Evolutionary conservation across 2,329 filamentous ascomycete genomes (phyloP).

Genomic region (Fusarium lateritium): DNA sequence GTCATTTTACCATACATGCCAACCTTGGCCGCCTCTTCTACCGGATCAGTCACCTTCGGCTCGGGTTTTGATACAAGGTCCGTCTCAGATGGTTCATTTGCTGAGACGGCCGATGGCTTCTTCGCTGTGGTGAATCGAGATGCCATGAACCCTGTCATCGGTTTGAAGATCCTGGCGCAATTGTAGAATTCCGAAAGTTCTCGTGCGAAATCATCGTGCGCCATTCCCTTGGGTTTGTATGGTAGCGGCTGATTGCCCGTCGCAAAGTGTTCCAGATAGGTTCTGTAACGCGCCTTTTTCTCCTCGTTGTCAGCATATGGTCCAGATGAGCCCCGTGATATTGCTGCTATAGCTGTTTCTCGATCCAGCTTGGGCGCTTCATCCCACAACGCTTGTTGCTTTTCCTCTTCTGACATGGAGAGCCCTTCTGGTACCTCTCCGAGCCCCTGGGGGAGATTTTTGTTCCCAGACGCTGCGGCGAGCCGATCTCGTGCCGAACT

Average conservation of each 20-base stretch:
- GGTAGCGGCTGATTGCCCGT: constrained; percentile 65
- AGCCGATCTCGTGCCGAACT: constrained; percentile 83
- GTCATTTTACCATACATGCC: constrained; percentile 97
- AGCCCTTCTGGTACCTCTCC: constrained; percentile 80
- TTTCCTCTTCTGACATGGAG: constrained; percentile 74
- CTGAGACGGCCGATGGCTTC: constrained; percentile 55
- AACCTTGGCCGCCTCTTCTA: constrained; percentile 87
- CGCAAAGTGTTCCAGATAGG: constrained; percentile 84
- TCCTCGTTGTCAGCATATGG: constrained; percentile 87
- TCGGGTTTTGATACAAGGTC: constrained; percentile 53
- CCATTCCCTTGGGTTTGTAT: constrained; percentile 58
- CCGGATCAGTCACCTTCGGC: constrained; percentile 71
- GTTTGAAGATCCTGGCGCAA: constrained; percentile 83
- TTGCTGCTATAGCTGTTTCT: constrained; percentile 76
- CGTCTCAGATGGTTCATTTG: constrained; percentile 22
- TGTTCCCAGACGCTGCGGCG: constrained; percentile 80
- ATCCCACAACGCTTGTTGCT: constrained; percentile 69
- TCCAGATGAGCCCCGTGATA: constrained; percentile 74
- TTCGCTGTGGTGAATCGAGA: constrained; percentile 87
- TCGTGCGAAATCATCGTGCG: constrained; percentile 81
- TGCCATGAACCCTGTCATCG: constrained; percentile 93
- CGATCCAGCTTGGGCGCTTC: constrained; percentile 76
- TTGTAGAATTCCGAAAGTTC: constrained; percentile 83
- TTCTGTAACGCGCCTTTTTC: constrained; percentile 85
- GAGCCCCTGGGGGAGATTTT: constrained; percentile 81